Evolutionary conservation across 768 basidiomycete genomes (phyloP), one percentile per base, ranked within the genome.

Genomic region (Serpula lacrymans): DNA sequence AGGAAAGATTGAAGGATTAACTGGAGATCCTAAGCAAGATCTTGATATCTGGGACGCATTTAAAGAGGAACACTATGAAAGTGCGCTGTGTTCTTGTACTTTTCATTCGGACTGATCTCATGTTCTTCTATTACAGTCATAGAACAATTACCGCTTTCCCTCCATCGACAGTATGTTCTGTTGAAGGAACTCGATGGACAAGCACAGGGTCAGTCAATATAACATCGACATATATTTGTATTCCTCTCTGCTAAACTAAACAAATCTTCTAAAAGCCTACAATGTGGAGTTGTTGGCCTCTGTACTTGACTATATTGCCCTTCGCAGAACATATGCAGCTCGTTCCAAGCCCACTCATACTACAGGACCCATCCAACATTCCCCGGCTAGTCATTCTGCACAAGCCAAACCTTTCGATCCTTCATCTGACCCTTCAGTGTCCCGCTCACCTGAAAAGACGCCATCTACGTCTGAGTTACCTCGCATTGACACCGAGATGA

Each of bases 31-130:
- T 17, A 70, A 75, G 51, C 79, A 74, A 55, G 83, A 84, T 49
- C 71, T 66, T 43, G 78, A 79, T 23, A 70, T 86, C 26, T 87
- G 85, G 84, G 81, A 85, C 33, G 67, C 78, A 27, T 75, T 90
- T 55, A 76, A 78, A 53, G 88, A 90, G 52, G 84, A 90, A 45
- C 78, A 88, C 50, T 80, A 79, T 57, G 88, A 89, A 74, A 77
- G 88, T 83, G 30, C 35, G 70, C 46, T 24, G 31, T 13, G 23
- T 24, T 34, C 12, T 9, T 22, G 5, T 25, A 34, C 21, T 26
- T 14, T 27, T 31, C 13, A 6, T 24, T 24, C 17, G 29, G 35
- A 39, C 31, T 32, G 22, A 35, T 31, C 13, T 13, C 35, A 37
- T 24, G 24, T 30, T 37, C 37, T 24, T 26, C 18, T 16, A 27